Base-by-base conservation (phyloP, 768 basidiomycete genomes). In the Rhodotorula paludigena region DNA sequence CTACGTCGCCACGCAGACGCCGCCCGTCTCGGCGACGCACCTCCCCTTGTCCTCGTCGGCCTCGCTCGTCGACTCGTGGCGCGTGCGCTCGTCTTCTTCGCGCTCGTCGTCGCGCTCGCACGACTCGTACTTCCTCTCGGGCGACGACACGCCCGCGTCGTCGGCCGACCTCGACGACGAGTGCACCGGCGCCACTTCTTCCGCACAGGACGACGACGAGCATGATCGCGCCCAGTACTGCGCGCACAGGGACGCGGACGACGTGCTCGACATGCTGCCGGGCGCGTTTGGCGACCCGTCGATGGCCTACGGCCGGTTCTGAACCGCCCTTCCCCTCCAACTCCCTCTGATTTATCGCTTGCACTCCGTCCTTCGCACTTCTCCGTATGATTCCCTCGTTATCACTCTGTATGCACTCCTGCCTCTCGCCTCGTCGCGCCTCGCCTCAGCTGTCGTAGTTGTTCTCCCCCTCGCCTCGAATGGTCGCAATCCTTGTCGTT, bases 51-150 rank as follows among this genome's bases (percentile, higher is more conserved):
- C 28, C 25, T 8, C 58, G 35, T 33, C 52, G 20, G 9, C 18
- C 23, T 60, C 60, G 25, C 21, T 54, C 36, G 53, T 2, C 36
- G 23, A 42, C n/a, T 63, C 54, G n/a, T 60, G 30, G 54, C 30
- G n/a, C n/a, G n/a, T n/a, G n/a, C n/a, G 25, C 14, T 60, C 65
- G 30, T 60, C 59, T 18, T 20, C 21, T 14, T 39, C 55, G 45
- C n/a, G n/a, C n/a, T 57, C 63, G n/a, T 32, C 38, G 38, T 57
- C 63, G 15, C 49, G 14, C 7, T 64, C 56, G 39, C 39, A 45
- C 6, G 56, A 57, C 36, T 61, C 59, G 53, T 32, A 55, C 3
- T 56, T 56, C 53, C 41, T 28, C 52, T 55, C 54, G 59, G 64
- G 58, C 30, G 59, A 60, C 25, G 65, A 66, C 2, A 61, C 47